Conservation (phyloP, 495 filamentous ascomycete species). For the Aspergillus olivimuriae region DNA sequence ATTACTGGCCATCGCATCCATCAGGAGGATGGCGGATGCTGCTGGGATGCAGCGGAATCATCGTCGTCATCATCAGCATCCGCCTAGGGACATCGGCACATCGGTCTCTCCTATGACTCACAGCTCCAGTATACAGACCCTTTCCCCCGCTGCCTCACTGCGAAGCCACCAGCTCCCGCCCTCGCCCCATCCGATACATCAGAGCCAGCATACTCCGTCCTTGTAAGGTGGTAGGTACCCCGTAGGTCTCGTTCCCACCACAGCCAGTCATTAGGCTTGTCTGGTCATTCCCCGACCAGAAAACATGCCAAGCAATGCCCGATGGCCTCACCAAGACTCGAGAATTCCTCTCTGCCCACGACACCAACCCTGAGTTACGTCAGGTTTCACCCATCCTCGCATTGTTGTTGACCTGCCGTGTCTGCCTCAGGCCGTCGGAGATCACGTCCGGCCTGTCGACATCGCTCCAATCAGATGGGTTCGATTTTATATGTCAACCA, state of each 20-base stretch:
- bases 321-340: conserved; percentile 26
- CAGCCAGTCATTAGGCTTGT: conserved; percentile 7
- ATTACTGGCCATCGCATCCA: conserved; percentile 4
- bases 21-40: conserved; percentile 2
- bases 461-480: conserved; percentile 4
- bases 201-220: no score
- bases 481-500: conserved; percentile 5
- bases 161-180: no score
- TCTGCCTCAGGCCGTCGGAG: conserved; percentile 3
- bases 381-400: neutral
- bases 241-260: no score
- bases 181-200: no score
- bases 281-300: conserved; percentile 10
- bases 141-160: no score
- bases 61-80: no score
- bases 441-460: neutral
- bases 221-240: no score
- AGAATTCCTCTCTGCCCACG: conserved; percentile 5
- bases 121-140: no score
- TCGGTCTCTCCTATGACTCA: no score
- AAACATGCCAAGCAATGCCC: conserved; percentile 37
- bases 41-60: no score
- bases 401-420: neutral
- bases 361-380: neutral
- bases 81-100: no score